Conservation (phyloP, 129 eudicot species). For the Sambucus nigra region DNA sequence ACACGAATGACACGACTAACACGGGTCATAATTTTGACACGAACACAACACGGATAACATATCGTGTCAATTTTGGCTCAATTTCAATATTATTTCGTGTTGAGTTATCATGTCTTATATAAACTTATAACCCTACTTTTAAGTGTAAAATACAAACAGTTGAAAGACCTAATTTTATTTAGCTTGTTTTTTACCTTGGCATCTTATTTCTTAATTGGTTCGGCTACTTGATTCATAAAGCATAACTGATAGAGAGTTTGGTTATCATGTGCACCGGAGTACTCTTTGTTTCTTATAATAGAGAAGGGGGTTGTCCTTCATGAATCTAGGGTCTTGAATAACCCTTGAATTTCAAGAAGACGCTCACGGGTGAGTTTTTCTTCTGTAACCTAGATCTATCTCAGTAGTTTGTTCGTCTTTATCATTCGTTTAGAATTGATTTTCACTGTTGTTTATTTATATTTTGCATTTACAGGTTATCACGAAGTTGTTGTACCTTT, state of each 20-base stretch:
- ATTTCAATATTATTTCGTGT: too few species aligned
- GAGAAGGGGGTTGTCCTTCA: conserved; percentile 97
- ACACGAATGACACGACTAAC: too few species aligned
- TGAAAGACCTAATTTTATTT: too few species aligned
- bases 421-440: not conserved
- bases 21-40: too few species aligned
- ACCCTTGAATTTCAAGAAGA: conserved; percentile 89
- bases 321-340: conserved; percentile 96
- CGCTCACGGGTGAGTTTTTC: conserved; percentile 64
- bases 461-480: conserved; percentile 61
- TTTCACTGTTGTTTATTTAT: not conserved
- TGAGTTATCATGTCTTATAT: too few species aligned
- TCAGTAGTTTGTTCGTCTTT: not conserved
- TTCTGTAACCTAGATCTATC: not conserved
- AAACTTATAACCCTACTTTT: too few species aligned
- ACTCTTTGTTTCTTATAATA: conserved; percentile 84
- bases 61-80: too few species aligned
- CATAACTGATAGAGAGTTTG: too few species aligned
- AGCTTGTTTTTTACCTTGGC: not conserved
- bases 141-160: too few species aligned
- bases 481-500: conserved; percentile 88
- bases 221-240: not conserved
- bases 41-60: too few species aligned
- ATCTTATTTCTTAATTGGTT: not conserved
- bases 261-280: conserved; percentile 64